A percentile compares a stretch with the other conserved stretches of the same genome.
Evolutionary conservation across 495 filamentous ascomycete species (phyloP).

Genomic region (Neurospora sp.): DNA sequence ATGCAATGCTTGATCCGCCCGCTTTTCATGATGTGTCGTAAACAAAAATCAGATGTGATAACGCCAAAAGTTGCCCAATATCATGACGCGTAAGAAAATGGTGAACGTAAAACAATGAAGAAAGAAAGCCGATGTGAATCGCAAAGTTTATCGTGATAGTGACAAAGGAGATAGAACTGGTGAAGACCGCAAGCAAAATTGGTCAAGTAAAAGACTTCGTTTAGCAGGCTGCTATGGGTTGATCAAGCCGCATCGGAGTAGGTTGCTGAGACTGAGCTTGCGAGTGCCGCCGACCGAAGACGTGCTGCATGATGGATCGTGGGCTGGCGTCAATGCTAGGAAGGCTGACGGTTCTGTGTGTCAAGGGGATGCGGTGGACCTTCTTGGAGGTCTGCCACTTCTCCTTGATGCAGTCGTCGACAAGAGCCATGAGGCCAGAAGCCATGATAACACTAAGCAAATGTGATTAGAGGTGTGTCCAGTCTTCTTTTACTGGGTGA

Average conservation of each 20-base stretch:
- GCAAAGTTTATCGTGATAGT: background rate
- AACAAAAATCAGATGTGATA: background rate
- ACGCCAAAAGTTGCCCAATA: background rate
- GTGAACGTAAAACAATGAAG: background rate
- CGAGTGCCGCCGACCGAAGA: slow-evolving; percentile 54
- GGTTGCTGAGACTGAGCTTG: slow-evolving; percentile 24
- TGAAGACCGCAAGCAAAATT: background rate
- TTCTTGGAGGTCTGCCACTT: slow-evolving; percentile 58
- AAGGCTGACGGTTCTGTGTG: slow-evolving; percentile 50
- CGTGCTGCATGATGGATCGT: slow-evolving; percentile 64
- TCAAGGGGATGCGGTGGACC: slow-evolving; percentile 45
- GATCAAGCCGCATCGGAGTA: slow-evolving; percentile 32
- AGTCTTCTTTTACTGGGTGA: slow-evolving; percentile 3
- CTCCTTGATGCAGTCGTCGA: slow-evolving; percentile 84
- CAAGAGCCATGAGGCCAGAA: slow-evolving; percentile 78
- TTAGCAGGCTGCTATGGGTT: slow-evolving; percentile 29
- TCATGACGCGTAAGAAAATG: background rate
- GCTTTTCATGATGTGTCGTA: background rate
- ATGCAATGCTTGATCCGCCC: background rate
- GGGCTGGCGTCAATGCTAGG: slow-evolving; percentile 52
- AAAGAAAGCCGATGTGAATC: slow-evolving; percentile 1
- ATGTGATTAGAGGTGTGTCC: slow-evolving; percentile 11
- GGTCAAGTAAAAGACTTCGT: background rate
- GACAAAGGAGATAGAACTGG: background rate
- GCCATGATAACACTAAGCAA: slow-evolving; percentile 68